Base-by-base conservation (phyloP, 306 rosid species). In the Castanea mollissima region DNA sequence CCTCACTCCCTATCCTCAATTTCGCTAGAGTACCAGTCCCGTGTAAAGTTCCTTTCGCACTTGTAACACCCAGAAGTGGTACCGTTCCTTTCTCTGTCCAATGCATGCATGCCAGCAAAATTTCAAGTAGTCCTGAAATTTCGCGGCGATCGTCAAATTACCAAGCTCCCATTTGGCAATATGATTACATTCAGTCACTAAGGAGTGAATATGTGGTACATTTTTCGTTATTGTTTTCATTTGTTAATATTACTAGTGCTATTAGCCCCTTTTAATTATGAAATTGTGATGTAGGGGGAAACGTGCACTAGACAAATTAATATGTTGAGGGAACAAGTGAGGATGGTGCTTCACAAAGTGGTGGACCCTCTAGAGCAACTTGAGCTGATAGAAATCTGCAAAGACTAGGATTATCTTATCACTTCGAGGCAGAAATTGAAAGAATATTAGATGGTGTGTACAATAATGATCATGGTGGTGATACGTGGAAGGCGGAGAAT, bases 121-220 rank as follows among this genome's bases (percentile, higher is more conserved):
- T 31, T 19, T 64, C 44, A 29, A 14, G 5, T 8, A 15, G 15
- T 64, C 8, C 21, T 10, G 21, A 31, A 23, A 14, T 75, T 11
- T 59, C 46, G 32, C 80, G 80, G 19, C 59, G 84, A 55, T 55
- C 79, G 6, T 80, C 84, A 75, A 75, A 81, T 51, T 81, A 68
- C 18, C 64, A 69, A 9, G 55, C 76, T 16, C 20, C 84, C 62
- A 68, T 75, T 44, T 81, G 84, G 84, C 19, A 68, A 3, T 55
- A 58, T 58, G 76, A 81, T 19, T 81, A 25, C 5, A 32, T 81
- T 18, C 69, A 81, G 32, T 75, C 84, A 4, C 34, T 75, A 0
- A 69, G 7, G 14, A 81, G 67, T 46, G 34, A 49, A 46, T 79
- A 41, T 73, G 27, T 9, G 83, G 74, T 32, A 32, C 6, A 25